phyloP scores from a whole-genome alignment of 2,329 filamentous ascomycete genomes.

The Colletotrichum sp. region DNA sequence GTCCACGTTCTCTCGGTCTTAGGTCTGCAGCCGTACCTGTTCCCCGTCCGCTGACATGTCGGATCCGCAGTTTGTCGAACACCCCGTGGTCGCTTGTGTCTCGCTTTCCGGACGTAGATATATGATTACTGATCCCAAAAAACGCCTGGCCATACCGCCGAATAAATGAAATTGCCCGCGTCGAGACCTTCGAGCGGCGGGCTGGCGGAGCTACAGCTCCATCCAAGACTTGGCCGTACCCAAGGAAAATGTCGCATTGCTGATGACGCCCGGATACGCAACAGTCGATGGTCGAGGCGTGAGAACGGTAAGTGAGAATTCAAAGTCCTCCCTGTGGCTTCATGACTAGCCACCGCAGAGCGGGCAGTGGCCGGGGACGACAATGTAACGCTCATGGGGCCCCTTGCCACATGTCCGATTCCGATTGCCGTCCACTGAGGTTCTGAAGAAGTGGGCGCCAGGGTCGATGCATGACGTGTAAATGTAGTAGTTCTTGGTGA shows the following conservation, averaged over 20 bases:
- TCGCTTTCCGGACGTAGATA: not conserved
- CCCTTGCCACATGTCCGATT: conserved; percentile 64
- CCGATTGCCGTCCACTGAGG: conserved; percentile 69
- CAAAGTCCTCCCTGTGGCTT: not conserved
- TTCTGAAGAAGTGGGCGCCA: conserved; percentile 73
- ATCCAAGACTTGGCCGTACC: not conserved
- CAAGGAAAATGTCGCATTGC: not conserved
- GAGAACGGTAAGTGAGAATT: not conserved
- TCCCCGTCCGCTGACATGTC: not conserved
- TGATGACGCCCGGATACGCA: not conserved
- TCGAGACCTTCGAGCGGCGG: not conserved
- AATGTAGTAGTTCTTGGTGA: conserved; percentile 79
- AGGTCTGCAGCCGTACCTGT: not conserved
- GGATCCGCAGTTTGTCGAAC: not conserved
- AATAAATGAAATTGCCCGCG: not conserved
- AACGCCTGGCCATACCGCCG: not conserved
- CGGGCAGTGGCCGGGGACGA: conserved; percentile 67
- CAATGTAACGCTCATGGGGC: conserved; percentile 77
- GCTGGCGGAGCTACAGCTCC: not conserved
- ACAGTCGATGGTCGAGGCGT: not conserved
- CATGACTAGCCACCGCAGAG: conserved; percentile 41
- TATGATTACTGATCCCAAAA: not conserved
- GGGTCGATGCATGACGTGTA: conserved; percentile 75
- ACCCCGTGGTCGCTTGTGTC: not conserved
- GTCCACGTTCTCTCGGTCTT: not conserved